A percentile compares a stretch with the other conserved stretches of the same genome.
Conservation (phyloP, 2,329 filamentous ascomycete genomes). For the Furcasterigmium furcatum region DNA sequence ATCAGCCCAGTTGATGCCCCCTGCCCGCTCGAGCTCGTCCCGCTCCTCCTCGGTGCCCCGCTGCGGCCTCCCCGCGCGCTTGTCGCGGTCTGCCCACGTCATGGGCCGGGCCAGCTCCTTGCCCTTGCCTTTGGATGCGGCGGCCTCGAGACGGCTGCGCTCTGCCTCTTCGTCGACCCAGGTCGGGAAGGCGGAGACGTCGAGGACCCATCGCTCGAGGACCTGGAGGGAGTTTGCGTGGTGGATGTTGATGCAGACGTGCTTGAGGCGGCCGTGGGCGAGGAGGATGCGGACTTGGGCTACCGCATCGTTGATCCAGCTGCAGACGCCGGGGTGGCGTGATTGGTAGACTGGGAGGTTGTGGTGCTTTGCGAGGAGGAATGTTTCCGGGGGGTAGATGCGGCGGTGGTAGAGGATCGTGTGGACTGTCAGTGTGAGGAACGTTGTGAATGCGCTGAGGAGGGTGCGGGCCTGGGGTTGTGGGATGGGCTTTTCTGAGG, state of each 20-base stretch:
- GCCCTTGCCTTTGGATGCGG: background rate
- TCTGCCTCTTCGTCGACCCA: constrained; percentile 20
- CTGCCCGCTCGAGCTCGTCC: constrained; percentile 15
- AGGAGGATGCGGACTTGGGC: constrained; percentile 69
- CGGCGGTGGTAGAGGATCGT: constrained; percentile 79
- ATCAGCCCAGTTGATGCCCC: constrained; percentile 49
- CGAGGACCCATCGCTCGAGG: constrained; percentile 62
- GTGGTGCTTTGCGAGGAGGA: constrained; percentile 76
- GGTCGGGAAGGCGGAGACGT: constrained; percentile 48
- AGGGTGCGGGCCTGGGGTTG: constrained; percentile 48
- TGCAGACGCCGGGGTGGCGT: constrained; percentile 80
- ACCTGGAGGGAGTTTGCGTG: constrained; percentile 32
- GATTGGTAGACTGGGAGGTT: constrained; percentile 83
- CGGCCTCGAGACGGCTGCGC: constrained; percentile 16
- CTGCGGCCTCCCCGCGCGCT: constrained; percentile 7
- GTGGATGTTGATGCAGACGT: constrained; percentile 47
- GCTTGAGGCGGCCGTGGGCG: constrained; percentile 46
- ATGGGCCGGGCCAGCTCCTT: background rate
- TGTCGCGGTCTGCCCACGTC: constrained; percentile 5
- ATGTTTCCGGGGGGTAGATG: constrained; percentile 76
- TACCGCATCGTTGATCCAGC: constrained; percentile 81
- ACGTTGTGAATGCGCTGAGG: constrained; percentile 69
- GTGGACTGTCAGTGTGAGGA: constrained; percentile 80
- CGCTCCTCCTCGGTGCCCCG: constrained; percentile 19
- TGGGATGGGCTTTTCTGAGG: constrained; percentile 20